These are phyloP conservation scores for Ampelocalamus luodianensis DNA, from an alignment of 176 grass and related monocot genomes.

Conservation along the genomic window DNA sequence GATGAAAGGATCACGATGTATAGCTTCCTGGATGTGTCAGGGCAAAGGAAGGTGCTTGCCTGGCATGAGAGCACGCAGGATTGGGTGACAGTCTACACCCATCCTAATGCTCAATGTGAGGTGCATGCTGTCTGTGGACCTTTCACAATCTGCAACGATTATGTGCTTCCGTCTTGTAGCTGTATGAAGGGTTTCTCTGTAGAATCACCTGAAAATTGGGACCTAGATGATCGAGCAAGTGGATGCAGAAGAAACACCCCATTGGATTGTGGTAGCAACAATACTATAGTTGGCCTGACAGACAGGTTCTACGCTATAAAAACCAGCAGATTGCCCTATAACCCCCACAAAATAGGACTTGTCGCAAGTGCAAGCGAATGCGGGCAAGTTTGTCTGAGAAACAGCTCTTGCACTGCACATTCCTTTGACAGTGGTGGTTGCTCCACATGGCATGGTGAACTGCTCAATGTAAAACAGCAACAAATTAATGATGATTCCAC, in stretches of 20 bases:
- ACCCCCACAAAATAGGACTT: background rate
- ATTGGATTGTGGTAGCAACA: constrained; percentile 42
- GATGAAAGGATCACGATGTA: constrained; percentile 22
- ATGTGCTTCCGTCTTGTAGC: constrained; percentile 19
- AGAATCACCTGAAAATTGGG: constrained; percentile 28
- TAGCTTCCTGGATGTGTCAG: constrained; percentile 36
- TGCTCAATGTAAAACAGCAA: constrained; percentile 4
- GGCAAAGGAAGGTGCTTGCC: constrained; percentile 20
- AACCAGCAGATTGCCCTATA: constrained; percentile 15
- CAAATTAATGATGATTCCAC: too few relatives aligned
- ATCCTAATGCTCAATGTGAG: constrained; percentile 38
- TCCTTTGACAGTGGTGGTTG: constrained; percentile 34
- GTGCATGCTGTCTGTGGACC: constrained; percentile 51
- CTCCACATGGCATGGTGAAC: constrained; percentile 48
- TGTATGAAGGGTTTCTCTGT: constrained; percentile 43
- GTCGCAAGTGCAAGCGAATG: constrained; percentile 31
- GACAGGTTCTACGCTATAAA: constrained; percentile 51
- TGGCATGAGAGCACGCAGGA: constrained; percentile 16
- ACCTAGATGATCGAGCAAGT: constrained; percentile 32
- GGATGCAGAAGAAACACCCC: constrained; percentile 51
- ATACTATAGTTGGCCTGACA: background rate
- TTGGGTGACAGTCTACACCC: constrained; percentile 36
- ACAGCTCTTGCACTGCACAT: constrained; percentile 60
- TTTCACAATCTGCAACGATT: constrained; percentile 49
- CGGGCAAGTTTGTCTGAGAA: constrained; percentile 41